A percentile compares a stretch with the other conserved stretches of the same genome.
These are phyloP conservation scores for Nemania sp. DNA, from an alignment of 2,329 filamentous ascomycete genomes.

Conservation along the genomic window DNA sequence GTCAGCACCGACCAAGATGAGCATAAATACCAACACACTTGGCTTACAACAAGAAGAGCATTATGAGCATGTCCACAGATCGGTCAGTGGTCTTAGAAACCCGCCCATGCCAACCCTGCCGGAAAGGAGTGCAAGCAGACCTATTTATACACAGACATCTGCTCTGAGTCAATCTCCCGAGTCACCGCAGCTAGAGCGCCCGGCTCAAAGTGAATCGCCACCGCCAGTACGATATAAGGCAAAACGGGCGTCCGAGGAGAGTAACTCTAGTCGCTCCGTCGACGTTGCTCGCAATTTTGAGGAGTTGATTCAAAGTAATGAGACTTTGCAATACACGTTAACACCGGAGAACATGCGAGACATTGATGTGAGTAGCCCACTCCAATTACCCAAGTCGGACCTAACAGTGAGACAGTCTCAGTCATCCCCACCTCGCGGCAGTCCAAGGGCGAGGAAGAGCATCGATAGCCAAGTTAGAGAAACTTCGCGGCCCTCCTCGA, in stretches of 20 bases:
- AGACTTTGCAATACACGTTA: conserved; percentile 81
- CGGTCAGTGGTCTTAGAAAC: conserved; percentile 28
- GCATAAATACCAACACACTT: conserved; percentile 26
- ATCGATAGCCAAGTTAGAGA: conserved; percentile 51
- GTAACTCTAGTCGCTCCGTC: conserved; percentile 51
- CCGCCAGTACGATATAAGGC: conserved; percentile 56
- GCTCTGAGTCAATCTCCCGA: conserved; percentile 34
- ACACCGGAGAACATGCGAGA: conserved; percentile 80
- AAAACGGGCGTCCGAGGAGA: conserved; percentile 63
- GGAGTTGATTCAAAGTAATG: conserved; percentile 78
- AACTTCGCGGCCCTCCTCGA: conserved; percentile 51
- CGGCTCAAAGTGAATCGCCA: conserved; percentile 55
- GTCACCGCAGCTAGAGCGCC: conserved; percentile 40
- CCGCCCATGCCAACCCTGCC: conserved; percentile 40
- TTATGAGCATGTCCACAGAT: conserved; percentile 31
- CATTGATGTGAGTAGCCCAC: conserved; percentile 63
- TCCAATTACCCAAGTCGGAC: conserved; percentile 18
- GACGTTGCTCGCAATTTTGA: conserved; percentile 74
- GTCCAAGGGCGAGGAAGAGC: conserved; percentile 51
- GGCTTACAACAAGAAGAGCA: conserved; percentile 30
- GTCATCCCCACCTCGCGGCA: conserved; percentile 46
- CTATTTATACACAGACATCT: conserved; percentile 27
- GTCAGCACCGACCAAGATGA: conserved; percentile 32
- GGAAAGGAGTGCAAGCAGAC: conserved; percentile 38
- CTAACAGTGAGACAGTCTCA: conserved; percentile 43